A percentile compares a stretch with the other conserved stretches of the same genome.
phyloP scores from a whole-genome alignment of 768 basidiomycete species.

The Arthromyces matolae region DNA sequence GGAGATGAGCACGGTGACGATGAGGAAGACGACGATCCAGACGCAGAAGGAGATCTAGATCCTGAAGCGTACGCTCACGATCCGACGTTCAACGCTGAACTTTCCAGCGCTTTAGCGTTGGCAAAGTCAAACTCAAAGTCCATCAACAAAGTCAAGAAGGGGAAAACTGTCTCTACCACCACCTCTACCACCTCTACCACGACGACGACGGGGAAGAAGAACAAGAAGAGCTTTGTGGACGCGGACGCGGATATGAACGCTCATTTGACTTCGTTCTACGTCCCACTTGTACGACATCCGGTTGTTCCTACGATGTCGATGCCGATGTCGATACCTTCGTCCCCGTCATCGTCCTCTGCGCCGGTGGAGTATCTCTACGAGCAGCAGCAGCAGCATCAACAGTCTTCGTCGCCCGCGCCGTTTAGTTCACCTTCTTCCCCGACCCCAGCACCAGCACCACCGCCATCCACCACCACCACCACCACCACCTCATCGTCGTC shows the following conservation, averaged over 20 bases:
- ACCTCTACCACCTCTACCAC: neutral
- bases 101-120: conserved; percentile 24
- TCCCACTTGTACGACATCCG: no score
- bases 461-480: neutral
- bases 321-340: neutral
- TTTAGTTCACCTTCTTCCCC: neutral
- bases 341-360: neutral
- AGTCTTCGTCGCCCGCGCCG: neutral
- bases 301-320: neutral
- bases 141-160: neutral
- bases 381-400: neutral
- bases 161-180: conserved; percentile 7
- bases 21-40: conserved; percentile 24
- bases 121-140: neutral
- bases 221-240: no score
- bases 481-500: neutral
- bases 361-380: neutral
- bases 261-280: no score
- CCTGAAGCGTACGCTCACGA: conserved; percentile 30
- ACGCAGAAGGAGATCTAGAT: conserved; percentile 32
- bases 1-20: neutral
- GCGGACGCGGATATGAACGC: no score
- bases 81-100: conserved; percentile 35
- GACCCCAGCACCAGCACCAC: neutral
- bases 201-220: no score